Base-by-base conservation (phyloP, 2,329 filamentous ascomycete species). In the Rutstroemia sp. region DNA sequence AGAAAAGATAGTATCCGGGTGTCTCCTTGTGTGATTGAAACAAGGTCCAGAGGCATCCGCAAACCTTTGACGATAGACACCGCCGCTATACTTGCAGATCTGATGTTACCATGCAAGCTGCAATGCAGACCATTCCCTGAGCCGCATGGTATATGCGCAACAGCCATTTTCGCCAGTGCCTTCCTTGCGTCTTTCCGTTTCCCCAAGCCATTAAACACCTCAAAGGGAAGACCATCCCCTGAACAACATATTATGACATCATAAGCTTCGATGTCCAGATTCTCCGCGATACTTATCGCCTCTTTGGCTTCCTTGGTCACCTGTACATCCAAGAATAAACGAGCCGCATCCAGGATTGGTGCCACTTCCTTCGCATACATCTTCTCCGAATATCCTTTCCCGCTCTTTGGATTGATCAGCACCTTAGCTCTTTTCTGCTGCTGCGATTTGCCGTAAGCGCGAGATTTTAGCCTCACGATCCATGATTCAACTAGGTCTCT, bases 171-270 rank as follows among this genome's bases (percentile, higher is more conserved):
- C 25, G 77, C 73, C 58, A 97, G 74, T 0, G 92, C 92, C 54
- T 78, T 78, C 19, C 77, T 74, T 23, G 90, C 90, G 70, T 96
- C 88, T 6, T 78, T 69, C 19, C 90, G 84, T 71, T 82, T 86
- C 16, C 81, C 90, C 27, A 97, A 74, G 0, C 92, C 92, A 68
- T 97, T 96, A 76, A 96, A 95, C 18, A 95, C 87, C 72, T 97
- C 92, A 69, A 95, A 87, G 0, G 90, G 87, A 46, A 95, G 78
- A 7, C 92, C 92, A 65, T 97, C 92, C 5, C 92, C 92, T 1
- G 91, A 96, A 68, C 90, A 92, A 61, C 89, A 88, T 34, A 92
- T 83, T 16, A 96, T 80, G 4, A 89, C 86, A 72, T 97, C 92
- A 70, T 84, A 95, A 3, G 79, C 80, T 49, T 90, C 80, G 34